Base-by-base conservation (phyloP, 2,329 filamentous ascomycete species). In the Lecanicillium sp. region DNA sequence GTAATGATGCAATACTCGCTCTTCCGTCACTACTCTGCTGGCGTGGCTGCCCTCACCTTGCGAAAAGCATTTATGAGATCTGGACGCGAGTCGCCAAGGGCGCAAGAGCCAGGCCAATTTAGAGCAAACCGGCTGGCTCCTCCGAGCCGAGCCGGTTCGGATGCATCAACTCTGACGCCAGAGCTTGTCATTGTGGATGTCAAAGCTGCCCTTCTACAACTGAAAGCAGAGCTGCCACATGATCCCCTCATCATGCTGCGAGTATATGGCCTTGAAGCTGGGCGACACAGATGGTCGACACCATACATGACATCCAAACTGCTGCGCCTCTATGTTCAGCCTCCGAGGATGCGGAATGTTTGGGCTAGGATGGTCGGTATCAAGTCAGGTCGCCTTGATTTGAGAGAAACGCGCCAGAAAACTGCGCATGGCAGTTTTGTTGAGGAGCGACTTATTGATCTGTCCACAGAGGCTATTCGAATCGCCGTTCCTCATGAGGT, bases 161-260 rank as follows among this genome's bases (percentile, higher is more conserved):
- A 64, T 2, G 56, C 62, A 7, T 60, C 64, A 5, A 67, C 63
- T 1, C 20, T 61, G 19, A 54, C 62, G 1, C 65, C 64, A 3
- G 91, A 98, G 62, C 73, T 95, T 12, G 69, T 94, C 11, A 86
- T 87, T 1, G 66, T 95, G 15, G 91, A 97, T 61, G 72, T 95
- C 57, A 93, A 87, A 64, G 83, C 86, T 5, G 79, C 82, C 1
- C 76, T 96, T 27, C 69, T 97, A 17, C 91, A 97, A 61, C 66
- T 97, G 55, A 97, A 97, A 66, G 87, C 86, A 5, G 83, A 84
- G 37, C 83, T 97, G 79, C 91, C 93, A 1, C 74, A 84, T 15
- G 90, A 97, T 58, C 94, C 93, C n/a, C 79, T 83, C 0, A 73
- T 97, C 65, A 90, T 98, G 87, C 59, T 97, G 2, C 91, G 96